A percentile compares a stretch with the other conserved stretches of the same genome.
Conservation (phyloP, 768 basidiomycete species). For the Thelephora ganbajun region DNA sequence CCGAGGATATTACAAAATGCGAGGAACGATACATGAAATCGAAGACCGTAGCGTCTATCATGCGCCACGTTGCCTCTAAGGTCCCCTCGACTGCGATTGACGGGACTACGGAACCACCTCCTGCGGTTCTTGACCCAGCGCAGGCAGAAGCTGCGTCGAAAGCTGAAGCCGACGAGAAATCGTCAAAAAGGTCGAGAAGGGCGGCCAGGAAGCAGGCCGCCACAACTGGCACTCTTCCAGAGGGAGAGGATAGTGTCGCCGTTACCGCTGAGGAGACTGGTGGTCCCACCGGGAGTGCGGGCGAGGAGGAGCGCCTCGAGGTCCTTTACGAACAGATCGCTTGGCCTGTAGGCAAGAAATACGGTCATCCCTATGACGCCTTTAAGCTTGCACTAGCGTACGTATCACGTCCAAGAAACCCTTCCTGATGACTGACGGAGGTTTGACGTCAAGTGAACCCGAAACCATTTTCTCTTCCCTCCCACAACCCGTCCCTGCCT, state of each 20-base stretch:
- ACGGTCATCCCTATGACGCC: conserved; percentile 93
- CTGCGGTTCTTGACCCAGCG: conserved; percentile 15
- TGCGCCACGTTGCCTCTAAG: conserved; percentile 82
- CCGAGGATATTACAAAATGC: conserved; percentile 98
- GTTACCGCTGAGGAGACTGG: conserved; percentile 26
- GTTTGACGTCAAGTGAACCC: conserved; percentile 36
- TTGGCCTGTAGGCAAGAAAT: conserved; percentile 87
- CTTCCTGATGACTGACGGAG: conserved; percentile 17
- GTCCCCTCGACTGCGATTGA: conserved; percentile 34
- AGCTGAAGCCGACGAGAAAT: conserved; percentile 19
- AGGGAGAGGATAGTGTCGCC: conserved; percentile 25
- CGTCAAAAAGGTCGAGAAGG: conserved; percentile 32
- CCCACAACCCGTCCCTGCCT: conserved; percentile 35
- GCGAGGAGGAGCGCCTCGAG: conserved; percentile 71
- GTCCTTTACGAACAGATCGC: conserved; percentile 79
- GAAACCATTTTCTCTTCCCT: conserved; percentile 75
- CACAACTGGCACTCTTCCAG: not conserved
- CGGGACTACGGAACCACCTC: conserved; percentile 12
- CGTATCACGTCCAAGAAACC: conserved; percentile 16
- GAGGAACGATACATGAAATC: conserved; percentile 98
- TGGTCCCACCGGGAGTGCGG: conserved; percentile 20
- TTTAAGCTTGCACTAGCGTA: conserved; percentile 95
- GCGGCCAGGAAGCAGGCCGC: conserved; percentile 29
- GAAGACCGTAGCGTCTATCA: conserved; percentile 87
- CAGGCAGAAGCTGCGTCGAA: conserved; percentile 17